Base-by-base conservation (phyloP, 176 grass and related monocot species). In the Carex littledalei region DNA sequence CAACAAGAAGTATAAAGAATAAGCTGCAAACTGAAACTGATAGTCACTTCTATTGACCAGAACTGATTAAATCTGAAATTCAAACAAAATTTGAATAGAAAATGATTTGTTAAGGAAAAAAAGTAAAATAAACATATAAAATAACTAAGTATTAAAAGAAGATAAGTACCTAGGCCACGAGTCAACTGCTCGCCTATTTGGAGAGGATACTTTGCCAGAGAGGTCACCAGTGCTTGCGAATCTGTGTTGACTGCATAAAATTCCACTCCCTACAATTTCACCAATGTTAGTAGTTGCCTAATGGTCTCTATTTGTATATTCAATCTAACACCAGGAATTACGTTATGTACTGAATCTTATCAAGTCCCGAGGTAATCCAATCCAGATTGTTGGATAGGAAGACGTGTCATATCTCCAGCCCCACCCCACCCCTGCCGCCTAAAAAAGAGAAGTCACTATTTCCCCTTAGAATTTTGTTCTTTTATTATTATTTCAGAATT, bases 121-220 rank as follows among this genome's bases (percentile, higher is more conserved):
- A 24, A 63, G 8, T 11, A 63, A 63, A 22, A 63, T 24, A 24
- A 63, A 63, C 16, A 37, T 18, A 70, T 3, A 43, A 41, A 69
- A 8, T 1, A 43, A 41, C 14, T 63, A 8, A 41, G 1, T 26
- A 55, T 6, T 16, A 54, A 66, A 79, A 8, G 87, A 35, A 83
- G 24, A 85, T 63, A 0, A 78, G 84, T 89, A 96, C 97, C 97
- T 86, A 99, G 86, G 21, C 96, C 96, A 69, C 93, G 91, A 61
- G 93, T 99, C 85, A 99, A 86, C 57, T 94, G 93, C n/a, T 95
- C 93, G 81, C 96, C 93, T 49, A 99, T 99, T 92, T 99, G 96
- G 16, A 99, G 67, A 3, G 93, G 96, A 85, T 95, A 83, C 55
- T 93, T 89, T 0, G 93, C 96, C 68, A 92, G 90, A 0, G 97